Evolutionary conservation across 768 basidiomycete species (phyloP).

Genomic region (Imleria badia): DNA sequence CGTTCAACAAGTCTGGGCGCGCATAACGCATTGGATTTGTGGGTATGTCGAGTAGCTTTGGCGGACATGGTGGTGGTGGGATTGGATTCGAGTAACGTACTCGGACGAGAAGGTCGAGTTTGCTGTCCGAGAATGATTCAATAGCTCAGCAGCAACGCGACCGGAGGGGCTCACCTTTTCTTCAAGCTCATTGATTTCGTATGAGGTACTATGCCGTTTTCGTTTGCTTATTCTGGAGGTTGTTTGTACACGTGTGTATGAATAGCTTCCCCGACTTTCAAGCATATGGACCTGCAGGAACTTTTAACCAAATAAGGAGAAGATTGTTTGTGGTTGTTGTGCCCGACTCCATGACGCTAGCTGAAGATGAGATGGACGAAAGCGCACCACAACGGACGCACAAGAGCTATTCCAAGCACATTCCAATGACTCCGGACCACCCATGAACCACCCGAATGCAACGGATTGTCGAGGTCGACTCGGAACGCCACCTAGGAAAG

Average conservation of each 20-base stretch:
- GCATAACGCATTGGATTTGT: slow-evolving; percentile 89
- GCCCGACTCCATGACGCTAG: no score
- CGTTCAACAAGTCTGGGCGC: slow-evolving; percentile 78
- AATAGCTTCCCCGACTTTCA: no score
- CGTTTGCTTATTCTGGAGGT: slow-evolving; percentile 8
- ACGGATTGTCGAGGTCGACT: no score
- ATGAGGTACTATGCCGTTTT: neutral
- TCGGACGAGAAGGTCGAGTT: slow-evolving; percentile 88
- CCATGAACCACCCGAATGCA: no score
- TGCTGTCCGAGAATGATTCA: slow-evolving; percentile 42
- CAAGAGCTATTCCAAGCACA: no score
- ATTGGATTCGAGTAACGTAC: slow-evolving; percentile 94
- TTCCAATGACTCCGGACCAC: no score
- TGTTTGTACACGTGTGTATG: slow-evolving; percentile 9
- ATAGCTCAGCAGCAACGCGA: neutral
- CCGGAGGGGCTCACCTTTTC: slow-evolving; percentile 45
- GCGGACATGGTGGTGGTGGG: slow-evolving; percentile 95
- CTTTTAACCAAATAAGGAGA: no score
- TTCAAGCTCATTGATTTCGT: slow-evolving; percentile 48
- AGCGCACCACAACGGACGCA: no score
- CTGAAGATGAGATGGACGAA: no score
- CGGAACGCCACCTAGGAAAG: no score
- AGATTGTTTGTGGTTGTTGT: no score
- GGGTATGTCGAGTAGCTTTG: slow-evolving; percentile 90
- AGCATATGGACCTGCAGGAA: no score